Percentiles rank a stretch among this genome's conserved stretches.
Evolutionary conservation across 176 grass and related monocot genomes (phyloP).

Genomic region (Eremochloa ophiuroides): DNA sequence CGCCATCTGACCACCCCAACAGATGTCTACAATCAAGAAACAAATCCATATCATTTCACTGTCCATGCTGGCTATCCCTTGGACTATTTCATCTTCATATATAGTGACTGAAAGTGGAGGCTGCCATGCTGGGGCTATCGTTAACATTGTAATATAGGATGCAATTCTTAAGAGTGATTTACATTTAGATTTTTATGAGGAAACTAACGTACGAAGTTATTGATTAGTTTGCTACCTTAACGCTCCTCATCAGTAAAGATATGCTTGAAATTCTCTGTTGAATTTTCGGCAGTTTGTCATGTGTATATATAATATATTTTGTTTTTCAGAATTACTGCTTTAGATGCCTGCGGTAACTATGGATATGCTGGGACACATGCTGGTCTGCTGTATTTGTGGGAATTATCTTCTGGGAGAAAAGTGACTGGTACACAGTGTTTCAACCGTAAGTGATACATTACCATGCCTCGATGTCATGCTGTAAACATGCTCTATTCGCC

Average conservation of each 20-base stretch:
- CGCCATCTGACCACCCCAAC: not conserved
- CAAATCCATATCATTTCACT: not conserved
- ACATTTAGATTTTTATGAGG: not conserved
- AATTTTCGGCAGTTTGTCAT: constrained; percentile 12
- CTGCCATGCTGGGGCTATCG: not conserved
- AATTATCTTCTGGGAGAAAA: constrained; percentile 66
- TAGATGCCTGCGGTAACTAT: constrained; percentile 52
- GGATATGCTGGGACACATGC: constrained; percentile 73
- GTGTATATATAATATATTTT: not conserved
- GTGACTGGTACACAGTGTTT: constrained; percentile 42
- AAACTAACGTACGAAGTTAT: constrained; percentile 1
- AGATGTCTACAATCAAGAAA: not conserved
- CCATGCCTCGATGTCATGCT: not conserved
- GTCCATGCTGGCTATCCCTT: not conserved
- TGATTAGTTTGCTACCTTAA: constrained; percentile 17
- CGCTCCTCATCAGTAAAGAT: constrained; percentile 11
- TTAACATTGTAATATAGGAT: not conserved
- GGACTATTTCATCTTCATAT: not conserved
- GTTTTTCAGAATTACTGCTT: constrained; percentile 60
- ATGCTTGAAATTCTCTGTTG: not conserved
- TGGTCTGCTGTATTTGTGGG: constrained; percentile 74
- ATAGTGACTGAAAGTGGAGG: not conserved
- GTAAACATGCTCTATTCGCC: not conserved
- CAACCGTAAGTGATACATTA: constrained; percentile 45
- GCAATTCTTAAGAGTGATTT: not conserved